Base-by-base conservation (phyloP, 2,329 filamentous ascomycete genomes). In the Penicillium sp. region DNA sequence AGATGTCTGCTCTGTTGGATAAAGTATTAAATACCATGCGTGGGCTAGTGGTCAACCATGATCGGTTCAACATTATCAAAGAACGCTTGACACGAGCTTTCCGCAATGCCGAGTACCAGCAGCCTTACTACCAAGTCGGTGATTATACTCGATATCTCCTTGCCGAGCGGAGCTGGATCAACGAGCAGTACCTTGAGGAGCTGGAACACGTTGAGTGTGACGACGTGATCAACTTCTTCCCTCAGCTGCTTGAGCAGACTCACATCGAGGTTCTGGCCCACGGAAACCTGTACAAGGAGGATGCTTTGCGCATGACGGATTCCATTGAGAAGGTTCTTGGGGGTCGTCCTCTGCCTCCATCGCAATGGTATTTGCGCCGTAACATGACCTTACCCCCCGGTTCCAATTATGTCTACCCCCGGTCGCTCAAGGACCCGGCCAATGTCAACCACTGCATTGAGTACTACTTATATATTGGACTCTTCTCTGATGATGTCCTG, bases 261-360 rank as follows among this genome's bases (percentile, higher is more conserved):
- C 89, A 96, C 66, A 87, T 97, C 59, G 94, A 99, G 72, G 82
- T 91, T 2, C 83, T 96, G 53, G 89, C 87, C 0, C 92, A 97
- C 65, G 94, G 94, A 48, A 99, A 99, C 71, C 71, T 99, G 51
- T 91, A 96, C 78, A 95, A 92, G 75, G 91, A 96, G 70, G 94
- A 99, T 68, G 91, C 91, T 0, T 78, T 97, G 51, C 88, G 87
- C 69, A 82, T 96, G 69, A 93, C 90, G 0, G 85, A 94, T 60
- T 82, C 96, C 65, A 82, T 97, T 26, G 90, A 95, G 70, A 84
- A 81, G 6, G 90, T 84, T 0, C 75, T 99, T 43, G 87, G 88
- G 70, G 87, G 92, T 11, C 84, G 87, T 29, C 74, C 82, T 16
- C 77, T 97, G 16, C 89, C 91, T 4, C 81, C 82, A 40, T 83